Percentiles rank a stretch among this genome's conserved stretches.
Evolutionary conservation across 192 early-diverging fungal genomes (phyloP).

Genomic region (Geranomyces variabilis): DNA sequence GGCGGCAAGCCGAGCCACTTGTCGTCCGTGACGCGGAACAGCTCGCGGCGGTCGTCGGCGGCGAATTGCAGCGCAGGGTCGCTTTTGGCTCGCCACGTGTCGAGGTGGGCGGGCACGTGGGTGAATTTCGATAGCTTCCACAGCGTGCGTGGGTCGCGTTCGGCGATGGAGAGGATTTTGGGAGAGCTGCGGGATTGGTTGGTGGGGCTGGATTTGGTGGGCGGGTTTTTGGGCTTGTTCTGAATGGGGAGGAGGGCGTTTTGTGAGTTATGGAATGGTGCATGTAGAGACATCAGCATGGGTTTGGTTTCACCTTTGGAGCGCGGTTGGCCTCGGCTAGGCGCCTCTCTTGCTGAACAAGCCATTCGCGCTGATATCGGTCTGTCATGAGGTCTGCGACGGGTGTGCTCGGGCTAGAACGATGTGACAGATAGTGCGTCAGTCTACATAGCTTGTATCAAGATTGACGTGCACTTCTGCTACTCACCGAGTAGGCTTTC

Average conservation of each 20-base stretch:
- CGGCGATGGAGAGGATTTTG: constrained; percentile 18
- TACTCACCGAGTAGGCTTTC: constrained; percentile 60
- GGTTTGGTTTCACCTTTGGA: constrained; percentile 13
- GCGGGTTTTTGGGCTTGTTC: neutral
- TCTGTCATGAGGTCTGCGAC: constrained; percentile 61
- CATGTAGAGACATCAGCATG: neutral
- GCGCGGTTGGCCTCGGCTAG: constrained; percentile 28
- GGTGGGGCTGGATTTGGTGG: neutral
- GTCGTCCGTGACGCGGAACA: constrained; percentile 29
- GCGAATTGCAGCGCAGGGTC: constrained; percentile 30
- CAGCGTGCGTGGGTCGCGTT: constrained; percentile 46
- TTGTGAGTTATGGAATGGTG: too few relatives aligned
- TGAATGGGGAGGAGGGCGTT: too few relatives aligned
- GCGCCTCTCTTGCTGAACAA: constrained; percentile 33
- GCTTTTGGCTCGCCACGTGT: constrained; percentile 17
- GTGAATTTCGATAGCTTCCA: constrained; percentile 60
- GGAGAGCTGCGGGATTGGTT: neutral
- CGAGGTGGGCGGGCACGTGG: constrained; percentile 43
- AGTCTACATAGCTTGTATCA: neutral
- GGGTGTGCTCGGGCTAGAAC: constrained; percentile 57
- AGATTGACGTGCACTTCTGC: neutral
- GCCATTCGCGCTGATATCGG: constrained; percentile 58
- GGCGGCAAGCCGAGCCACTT: constrained; percentile 36
- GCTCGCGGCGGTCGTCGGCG: neutral
- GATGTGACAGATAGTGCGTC: neutral